These are phyloP conservation scores for Trichoderma pleuroti DNA, from an alignment of 2,329 filamentous ascomycete genomes.

Conservation along the genomic window DNA sequence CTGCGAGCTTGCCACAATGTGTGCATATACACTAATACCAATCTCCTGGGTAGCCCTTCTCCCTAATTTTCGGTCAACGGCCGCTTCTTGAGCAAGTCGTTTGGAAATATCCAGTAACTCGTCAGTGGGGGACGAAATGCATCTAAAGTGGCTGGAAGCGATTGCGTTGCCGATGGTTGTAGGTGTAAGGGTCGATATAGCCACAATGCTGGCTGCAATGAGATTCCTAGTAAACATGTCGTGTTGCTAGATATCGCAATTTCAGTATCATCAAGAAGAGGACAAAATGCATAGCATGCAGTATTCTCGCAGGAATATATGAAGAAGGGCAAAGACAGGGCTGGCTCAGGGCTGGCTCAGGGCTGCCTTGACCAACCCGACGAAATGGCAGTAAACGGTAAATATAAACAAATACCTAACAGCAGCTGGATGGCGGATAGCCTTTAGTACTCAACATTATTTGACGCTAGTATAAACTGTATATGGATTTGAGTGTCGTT, in stretches of 20 bases:
- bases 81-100: slow-evolving; percentile 1
- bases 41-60: neutral
- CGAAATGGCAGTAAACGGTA: neutral
- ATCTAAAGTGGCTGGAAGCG: neutral
- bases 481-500: neutral
- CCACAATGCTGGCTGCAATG: neutral
- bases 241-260: neutral
- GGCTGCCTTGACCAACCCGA: neutral
- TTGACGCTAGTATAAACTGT: neutral
- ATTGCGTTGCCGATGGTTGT: neutral
- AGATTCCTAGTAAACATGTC: neutral
- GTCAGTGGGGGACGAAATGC: neutral
- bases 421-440: neutral
- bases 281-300: neutral
- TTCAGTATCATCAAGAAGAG: neutral
- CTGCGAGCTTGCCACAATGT: slow-evolving; percentile 1
- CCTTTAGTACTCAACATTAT: neutral
- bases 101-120: neutral
- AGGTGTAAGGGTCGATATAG: neutral
- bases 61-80: neutral
- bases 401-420: neutral
- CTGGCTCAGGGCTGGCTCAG: neutral
- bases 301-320: neutral
- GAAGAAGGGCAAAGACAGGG: neutral
- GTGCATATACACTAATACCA: slow-evolving; percentile 3